Percentiles rank a stretch among this genome's conserved stretches.
These are phyloP conservation scores for Hibiscus trionum DNA, from an alignment of 345 rosid genomes.

Conservation along the genomic window DNA sequence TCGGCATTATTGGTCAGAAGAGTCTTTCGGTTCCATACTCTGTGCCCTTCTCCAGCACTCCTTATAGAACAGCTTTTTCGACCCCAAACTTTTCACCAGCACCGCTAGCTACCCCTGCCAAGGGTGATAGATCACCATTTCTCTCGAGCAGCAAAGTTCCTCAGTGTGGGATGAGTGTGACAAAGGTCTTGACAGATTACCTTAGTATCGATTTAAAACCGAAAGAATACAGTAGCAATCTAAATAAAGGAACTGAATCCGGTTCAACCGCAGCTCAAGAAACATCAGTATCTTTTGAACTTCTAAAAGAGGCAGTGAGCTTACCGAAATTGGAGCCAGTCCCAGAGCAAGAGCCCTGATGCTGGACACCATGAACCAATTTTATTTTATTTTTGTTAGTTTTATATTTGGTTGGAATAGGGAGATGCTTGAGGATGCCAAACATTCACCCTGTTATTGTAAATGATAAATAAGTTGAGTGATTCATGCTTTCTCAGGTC, in stretches of 20 bases:
- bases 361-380: slow-evolving; percentile 2
- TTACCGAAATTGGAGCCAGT: slow-evolving; percentile 8
- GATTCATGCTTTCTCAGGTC: background rate
- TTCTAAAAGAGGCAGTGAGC: slow-evolving; percentile 23
- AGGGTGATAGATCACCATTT: slow-evolving; percentile 51
- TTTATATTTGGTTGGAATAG: background rate
- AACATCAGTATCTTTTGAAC: slow-evolving; percentile 27
- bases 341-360: background rate
- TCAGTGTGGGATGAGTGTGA: slow-evolving; percentile 49
- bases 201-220: slow-evolving; percentile 42
- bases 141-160: slow-evolving; percentile 37
- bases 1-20: slow-evolving; percentile 44
- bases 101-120: slow-evolving; percentile 33
- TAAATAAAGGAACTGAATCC: slow-evolving; percentile 19
- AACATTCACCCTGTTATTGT: slow-evolving; percentile 4
- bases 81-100: slow-evolving; percentile 77
- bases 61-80: slow-evolving; percentile 49
- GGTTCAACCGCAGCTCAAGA: slow-evolving; percentile 5
- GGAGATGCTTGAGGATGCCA: slow-evolving; percentile 2
- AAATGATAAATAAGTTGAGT: slow-evolving; percentile 16
- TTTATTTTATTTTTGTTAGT: background rate
- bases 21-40: slow-evolving; percentile 44
- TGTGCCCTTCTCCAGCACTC: slow-evolving; percentile 41
- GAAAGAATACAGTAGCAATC: slow-evolving; percentile 27
- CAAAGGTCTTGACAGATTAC: slow-evolving; percentile 65